phyloP scores from a whole-genome alignment of 2,329 filamentous ascomycete genomes.

The Pyrenophora graminea region DNA sequence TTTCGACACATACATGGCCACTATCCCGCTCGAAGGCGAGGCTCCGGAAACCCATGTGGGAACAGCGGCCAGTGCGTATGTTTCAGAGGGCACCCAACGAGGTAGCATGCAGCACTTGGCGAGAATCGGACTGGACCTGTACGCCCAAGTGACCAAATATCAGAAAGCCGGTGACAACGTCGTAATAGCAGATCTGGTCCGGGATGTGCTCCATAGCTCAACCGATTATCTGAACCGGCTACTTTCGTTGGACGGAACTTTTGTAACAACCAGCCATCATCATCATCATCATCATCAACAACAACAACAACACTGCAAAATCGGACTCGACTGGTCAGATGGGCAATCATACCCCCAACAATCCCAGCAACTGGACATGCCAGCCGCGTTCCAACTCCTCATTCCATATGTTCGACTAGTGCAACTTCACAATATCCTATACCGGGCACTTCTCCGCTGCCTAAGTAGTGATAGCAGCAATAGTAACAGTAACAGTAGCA shows the following conservation, averaged over 20 bases:
- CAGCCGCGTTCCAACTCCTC: not conserved
- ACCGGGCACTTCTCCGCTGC: constrained; percentile 1
- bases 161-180: not conserved
- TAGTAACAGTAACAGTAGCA: not conserved
- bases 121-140: not conserved
- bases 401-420: constrained; percentile 1
- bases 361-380: not conserved
- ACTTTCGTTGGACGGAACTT: not conserved
- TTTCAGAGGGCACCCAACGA: not conserved
- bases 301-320: not conserved
- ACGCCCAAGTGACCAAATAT: not conserved
- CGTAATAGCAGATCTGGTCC: not conserved
- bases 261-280: not conserved
- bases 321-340: not conserved
- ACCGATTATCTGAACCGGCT: not conserved
- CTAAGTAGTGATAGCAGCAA: not conserved
- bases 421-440: constrained; percentile 2
- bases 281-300: too few species aligned
- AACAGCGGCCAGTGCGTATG: not conserved
- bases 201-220: not conserved
- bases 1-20: not conserved
- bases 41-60: not conserved
- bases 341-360: not conserved
- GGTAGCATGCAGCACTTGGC: constrained; percentile 1
- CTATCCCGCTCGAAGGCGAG: not conserved